Evolutionary conservation across 768 basidiomycete species (phyloP).

Genomic region (Obba rivulosa): DNA sequence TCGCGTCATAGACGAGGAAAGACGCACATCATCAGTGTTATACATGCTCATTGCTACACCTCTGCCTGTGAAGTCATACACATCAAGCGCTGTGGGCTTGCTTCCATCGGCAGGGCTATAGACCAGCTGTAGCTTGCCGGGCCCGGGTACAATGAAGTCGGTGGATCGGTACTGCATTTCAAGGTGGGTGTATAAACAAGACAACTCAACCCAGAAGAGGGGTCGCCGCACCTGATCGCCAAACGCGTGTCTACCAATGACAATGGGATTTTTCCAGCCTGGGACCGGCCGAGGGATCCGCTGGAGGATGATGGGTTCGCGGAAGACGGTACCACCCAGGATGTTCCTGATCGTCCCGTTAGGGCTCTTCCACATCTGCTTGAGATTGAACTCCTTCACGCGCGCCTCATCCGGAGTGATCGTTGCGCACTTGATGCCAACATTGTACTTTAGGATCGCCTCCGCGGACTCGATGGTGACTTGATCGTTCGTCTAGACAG

Average conservation of each 20-base stretch:
- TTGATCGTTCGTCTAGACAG: constrained; percentile 77
- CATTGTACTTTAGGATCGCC: constrained; percentile 90
- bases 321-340: constrained; percentile 96
- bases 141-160: constrained; percentile 85
- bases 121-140: constrained; percentile 90
- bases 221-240: constrained; percentile 92
- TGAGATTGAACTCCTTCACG: constrained; percentile 94
- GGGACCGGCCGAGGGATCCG: constrained; percentile 92
- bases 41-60: constrained; percentile 98
- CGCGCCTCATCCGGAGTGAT: constrained; percentile 98
- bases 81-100: constrained; percentile 62
- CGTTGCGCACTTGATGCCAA: constrained; percentile 98
- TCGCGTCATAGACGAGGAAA: background rate
- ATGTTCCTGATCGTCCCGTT: constrained; percentile 99
- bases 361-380: constrained; percentile 98
- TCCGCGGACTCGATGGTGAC: constrained; percentile 92
- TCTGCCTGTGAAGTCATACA: constrained; percentile 89
- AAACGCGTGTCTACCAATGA: constrained; percentile 95
- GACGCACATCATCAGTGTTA: constrained; percentile 85
- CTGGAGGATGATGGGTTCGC: constrained; percentile 92
- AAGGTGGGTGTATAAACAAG: background rate
- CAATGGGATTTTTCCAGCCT: constrained; percentile 95
- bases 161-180: constrained; percentile 82
- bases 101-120: constrained; percentile 80
- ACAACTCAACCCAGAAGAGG: no score